Evolutionary conservation across 208 protist genomes (phyloP), one percentile per base, ranked within the genome.

Genomic region (Trypanosoma conorhini): DNA sequence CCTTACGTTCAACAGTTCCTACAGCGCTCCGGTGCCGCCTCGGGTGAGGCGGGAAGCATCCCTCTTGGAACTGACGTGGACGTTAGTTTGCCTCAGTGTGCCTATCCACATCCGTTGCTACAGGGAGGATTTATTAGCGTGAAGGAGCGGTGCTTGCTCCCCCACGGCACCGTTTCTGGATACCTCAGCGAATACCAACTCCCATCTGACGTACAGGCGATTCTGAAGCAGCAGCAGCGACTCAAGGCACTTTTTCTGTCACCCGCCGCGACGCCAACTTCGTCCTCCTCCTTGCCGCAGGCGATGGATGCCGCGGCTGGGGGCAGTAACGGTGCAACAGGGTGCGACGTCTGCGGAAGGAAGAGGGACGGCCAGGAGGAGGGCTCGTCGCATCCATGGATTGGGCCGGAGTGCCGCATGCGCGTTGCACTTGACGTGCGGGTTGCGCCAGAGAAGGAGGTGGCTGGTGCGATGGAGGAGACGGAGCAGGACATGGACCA

Each of bases 1-100:
- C 80, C 73, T 17, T 86, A 89, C 44, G 48, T 89, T 24, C 51
- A 56, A 52, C 42, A 76, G 33, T 65, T 66, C 35, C 8, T 70
- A 4, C 38, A 66, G 33, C 22, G 62, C 48, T n/a, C 44, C 13
- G 12, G 24, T 19, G 24, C 42, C 44, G 22, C 35, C 51, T 35
- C 35, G 21, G 54, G 64, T n/a, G 24, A 13, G 12, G 1, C 50
- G 0, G 33, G 17, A 7, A 63, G 40, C 15, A 63, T 68, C 38
- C 21, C 26, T 35, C 28, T 67, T 9, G 54, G 48, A 7, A 35
- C 15, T 1, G 55, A 35, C 5, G 28, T 0, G 3, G 40, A 35
- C 10, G 54, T 26, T 5, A 42, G 13, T 24, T 48, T 76, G 19
- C 62, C 70, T 15, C 51, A n/a, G 9, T 76, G 70, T 59, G 70